Conservation (phyloP, 2,329 filamentous ascomycete species). For the Amylocarpus encephaloides region DNA sequence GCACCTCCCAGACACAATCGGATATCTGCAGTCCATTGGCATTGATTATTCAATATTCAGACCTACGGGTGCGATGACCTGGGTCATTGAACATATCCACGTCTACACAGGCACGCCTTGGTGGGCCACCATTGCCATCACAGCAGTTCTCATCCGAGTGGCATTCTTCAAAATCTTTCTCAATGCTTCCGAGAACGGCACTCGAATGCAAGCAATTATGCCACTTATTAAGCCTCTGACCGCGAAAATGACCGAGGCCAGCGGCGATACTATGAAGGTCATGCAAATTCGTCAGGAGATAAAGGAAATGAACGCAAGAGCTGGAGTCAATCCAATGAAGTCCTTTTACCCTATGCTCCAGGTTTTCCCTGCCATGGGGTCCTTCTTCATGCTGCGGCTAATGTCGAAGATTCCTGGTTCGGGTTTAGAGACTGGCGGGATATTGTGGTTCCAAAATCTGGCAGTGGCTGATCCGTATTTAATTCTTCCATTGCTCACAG, state of each 20-base stretch:
- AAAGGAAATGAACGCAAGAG: slow-evolving; percentile 41
- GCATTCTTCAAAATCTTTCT: slow-evolving; percentile 61
- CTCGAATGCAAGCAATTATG: slow-evolving; percentile 56
- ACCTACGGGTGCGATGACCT: slow-evolving; percentile 67
- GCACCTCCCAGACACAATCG: slow-evolving; percentile 54
- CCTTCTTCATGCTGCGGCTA: slow-evolving; percentile 68
- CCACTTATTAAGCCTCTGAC: slow-evolving; percentile 51
- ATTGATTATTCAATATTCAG: slow-evolving; percentile 78
- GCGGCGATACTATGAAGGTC: slow-evolving; percentile 42
- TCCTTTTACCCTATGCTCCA: slow-evolving; percentile 53
- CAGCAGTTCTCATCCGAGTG: slow-evolving; percentile 59
- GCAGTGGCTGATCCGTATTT: slow-evolving; percentile 71
- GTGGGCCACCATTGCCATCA: slow-evolving; percentile 67
- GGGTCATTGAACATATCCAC: slow-evolving; percentile 74
- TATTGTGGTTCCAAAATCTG: slow-evolving; percentile 75
- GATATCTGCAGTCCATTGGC: slow-evolving; percentile 76
- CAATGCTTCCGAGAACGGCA: slow-evolving; percentile 52
- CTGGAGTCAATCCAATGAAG: slow-evolving; percentile 47
- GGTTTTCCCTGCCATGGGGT: slow-evolving; percentile 69
- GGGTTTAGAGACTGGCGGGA: slow-evolving; percentile 61
- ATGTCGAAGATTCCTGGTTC: slow-evolving; percentile 79
- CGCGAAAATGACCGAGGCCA: slow-evolving; percentile 42
- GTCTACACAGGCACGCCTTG: slow-evolving; percentile 69
- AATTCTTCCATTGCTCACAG: slow-evolving; percentile 60
- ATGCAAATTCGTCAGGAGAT: slow-evolving; percentile 44